Conservation (phyloP, 2,329 filamentous ascomycete species). For the Furcasterigmium sp. region DNA sequence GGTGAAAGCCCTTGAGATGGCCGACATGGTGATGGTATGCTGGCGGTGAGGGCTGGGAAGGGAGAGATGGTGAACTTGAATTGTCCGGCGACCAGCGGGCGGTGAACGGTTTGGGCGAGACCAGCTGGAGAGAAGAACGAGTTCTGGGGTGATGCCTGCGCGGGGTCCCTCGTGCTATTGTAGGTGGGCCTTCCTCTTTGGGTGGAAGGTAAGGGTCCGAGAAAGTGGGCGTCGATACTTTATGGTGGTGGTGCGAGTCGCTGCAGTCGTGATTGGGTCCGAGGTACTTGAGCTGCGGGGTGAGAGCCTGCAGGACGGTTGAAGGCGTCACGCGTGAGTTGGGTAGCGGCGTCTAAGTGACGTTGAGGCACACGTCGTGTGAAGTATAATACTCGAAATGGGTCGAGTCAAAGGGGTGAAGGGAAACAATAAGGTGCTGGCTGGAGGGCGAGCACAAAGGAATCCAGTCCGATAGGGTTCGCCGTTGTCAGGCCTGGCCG, state of each 20-base stretch:
- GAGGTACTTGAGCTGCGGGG: conserved; percentile 6
- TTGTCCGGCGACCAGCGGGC: background rate
- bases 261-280: conserved; percentile 10
- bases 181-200: too few relatives aligned
- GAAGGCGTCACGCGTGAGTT: background rate
- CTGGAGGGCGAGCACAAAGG: background rate
- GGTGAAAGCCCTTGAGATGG: conserved; percentile 66
- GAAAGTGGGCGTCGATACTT: background rate
- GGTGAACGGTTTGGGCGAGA: background rate
- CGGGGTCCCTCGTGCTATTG: background rate
- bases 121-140: background rate
- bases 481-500: background rate
- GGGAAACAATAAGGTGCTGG: background rate
- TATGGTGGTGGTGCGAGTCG: background rate
- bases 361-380: conserved; percentile 3
- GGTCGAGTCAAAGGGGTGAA: background rate
- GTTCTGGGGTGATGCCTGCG: background rate
- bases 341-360: conserved; percentile 6
- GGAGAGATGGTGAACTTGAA: background rate
- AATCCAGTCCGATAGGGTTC: background rate
- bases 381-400: too few relatives aligned
- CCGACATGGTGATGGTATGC: conserved; percentile 36
- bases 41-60: background rate
- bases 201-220: conserved; percentile 4
- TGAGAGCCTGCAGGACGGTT: conserved; percentile 2